Conservation (phyloP, 768 basidiomycete species). For the Filobasidium floriforme region DNA sequence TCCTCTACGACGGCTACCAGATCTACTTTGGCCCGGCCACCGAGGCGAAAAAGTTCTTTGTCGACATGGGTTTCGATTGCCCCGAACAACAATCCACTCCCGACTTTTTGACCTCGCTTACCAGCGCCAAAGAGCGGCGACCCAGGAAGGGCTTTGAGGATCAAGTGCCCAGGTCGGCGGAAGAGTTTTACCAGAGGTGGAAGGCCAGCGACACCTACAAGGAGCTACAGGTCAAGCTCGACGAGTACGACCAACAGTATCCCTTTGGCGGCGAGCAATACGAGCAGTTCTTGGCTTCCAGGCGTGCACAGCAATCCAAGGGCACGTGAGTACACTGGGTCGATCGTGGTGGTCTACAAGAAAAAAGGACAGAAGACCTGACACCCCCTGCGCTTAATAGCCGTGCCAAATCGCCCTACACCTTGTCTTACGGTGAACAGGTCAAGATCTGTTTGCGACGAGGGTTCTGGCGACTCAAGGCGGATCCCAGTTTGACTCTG, state of each 20-base stretch:
- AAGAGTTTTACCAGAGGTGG: slow-evolving; percentile 53
- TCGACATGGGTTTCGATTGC: slow-evolving; percentile 50
- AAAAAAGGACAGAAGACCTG: background rate
- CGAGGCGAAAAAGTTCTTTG: slow-evolving; percentile 50
- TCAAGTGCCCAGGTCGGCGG: slow-evolving; percentile 62
- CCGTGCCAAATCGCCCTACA: slow-evolving; percentile 47
- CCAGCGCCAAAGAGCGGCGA: slow-evolving; percentile 77
- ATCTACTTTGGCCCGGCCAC: slow-evolving; percentile 51
- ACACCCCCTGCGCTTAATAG: slow-evolving; percentile 40
- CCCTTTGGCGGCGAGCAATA: slow-evolving; percentile 47
- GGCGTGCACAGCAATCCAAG: slow-evolving; percentile 62
- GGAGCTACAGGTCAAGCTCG: slow-evolving; percentile 51
- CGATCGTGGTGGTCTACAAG: background rate
- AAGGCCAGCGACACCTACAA: slow-evolving; percentile 54
- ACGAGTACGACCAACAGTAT: slow-evolving; percentile 51
- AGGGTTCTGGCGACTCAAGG: slow-evolving; percentile 50
- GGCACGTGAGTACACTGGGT: slow-evolving; percentile 56
- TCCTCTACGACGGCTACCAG: slow-evolving; percentile 51
- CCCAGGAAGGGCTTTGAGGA: slow-evolving; percentile 58
- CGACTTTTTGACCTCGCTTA: slow-evolving; percentile 51
- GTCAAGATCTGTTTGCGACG: slow-evolving; percentile 49
- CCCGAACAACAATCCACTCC: slow-evolving; percentile 49
- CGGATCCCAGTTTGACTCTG: slow-evolving; percentile 46
- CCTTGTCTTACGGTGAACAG: slow-evolving; percentile 50
- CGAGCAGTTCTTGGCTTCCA: slow-evolving; percentile 65